These are phyloP conservation scores for Verticillium zaregamsianum DNA, from an alignment of 2,329 filamentous ascomycete species.

Conservation along the genomic window DNA sequence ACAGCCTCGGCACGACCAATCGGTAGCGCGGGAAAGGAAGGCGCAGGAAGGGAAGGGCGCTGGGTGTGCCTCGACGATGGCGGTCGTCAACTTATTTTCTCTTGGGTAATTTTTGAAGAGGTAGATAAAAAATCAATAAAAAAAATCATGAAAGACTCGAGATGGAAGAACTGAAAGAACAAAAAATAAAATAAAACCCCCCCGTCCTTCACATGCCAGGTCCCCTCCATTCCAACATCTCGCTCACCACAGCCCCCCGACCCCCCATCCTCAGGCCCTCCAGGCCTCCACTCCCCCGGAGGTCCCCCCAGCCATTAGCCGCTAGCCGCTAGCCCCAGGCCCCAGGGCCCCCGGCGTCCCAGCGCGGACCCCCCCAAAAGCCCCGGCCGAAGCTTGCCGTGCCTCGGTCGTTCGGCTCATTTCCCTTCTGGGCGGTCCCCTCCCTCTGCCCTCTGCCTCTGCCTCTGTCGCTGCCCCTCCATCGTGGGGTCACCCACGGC, in stretches of 20 bases:
- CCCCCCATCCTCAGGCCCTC: neutral
- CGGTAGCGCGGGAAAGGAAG: neutral
- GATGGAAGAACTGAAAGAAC: neutral
- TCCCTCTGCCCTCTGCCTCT: neutral
- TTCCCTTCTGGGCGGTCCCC: neutral
- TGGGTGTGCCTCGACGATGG: no score
- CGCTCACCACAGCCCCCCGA: neutral
- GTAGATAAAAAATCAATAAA: no score
- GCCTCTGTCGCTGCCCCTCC: neutral
- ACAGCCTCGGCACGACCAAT: neutral
- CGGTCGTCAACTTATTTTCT: no score
- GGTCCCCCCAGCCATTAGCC: no score
- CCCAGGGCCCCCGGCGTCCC: neutral
- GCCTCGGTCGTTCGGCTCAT: conserved; percentile 15
- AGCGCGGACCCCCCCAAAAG: neutral
- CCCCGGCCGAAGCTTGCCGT: neutral
- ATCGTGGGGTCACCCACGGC: neutral
- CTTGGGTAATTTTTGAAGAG: neutral
- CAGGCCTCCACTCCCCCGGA: neutral
- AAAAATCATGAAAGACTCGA: neutral
- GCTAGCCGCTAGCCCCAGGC: no score
- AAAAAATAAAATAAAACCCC: neutral
- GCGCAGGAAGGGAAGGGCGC: no score
- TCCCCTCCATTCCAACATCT: neutral
- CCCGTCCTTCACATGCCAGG: neutral